Evolutionary conservation across 345 rosid genomes (phyloP).

Genomic region (Syzygium aqueum): DNA sequence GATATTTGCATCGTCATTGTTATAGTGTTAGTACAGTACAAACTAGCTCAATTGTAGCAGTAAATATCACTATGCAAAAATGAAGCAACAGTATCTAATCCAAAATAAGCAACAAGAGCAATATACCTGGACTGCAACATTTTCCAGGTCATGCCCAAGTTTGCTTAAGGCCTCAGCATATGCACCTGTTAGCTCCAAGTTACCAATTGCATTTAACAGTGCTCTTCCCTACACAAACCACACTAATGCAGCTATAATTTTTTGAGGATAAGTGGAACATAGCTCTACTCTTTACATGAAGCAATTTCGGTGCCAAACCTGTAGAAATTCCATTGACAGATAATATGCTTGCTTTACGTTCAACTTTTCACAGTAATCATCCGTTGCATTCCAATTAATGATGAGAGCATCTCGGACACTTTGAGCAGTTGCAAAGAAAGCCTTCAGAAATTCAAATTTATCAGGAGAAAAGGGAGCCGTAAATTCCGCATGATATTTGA

Average conservation of each 20-base stretch:
- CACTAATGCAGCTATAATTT: background rate
- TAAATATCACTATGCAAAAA: background rate
- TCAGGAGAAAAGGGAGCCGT: conserved; percentile 45
- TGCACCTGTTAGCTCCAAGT: conserved; percentile 43
- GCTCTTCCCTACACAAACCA: conserved; percentile 44
- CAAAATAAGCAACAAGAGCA: background rate
- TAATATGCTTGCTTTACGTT: conserved; percentile 52
- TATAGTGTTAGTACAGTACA: background rate
- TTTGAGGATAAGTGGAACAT: background rate
- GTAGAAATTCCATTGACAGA: conserved; percentile 52
- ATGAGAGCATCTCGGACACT: conserved; percentile 43
- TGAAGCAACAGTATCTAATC: background rate
- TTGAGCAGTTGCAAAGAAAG: conserved; percentile 40
- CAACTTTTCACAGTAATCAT: conserved; percentile 28
- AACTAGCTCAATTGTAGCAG: background rate
- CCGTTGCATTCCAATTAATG: conserved; percentile 49
- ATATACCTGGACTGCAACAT: conserved; percentile 30
- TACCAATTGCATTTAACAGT: conserved; percentile 51
- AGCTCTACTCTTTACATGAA: background rate
- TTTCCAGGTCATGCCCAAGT: conserved; percentile 35
- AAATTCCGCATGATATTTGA: conserved; percentile 49
- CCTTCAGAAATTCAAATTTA: conserved; percentile 42
- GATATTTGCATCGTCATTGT: background rate
- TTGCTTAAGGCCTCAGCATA: conserved; percentile 45
- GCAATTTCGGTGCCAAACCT: conserved; percentile 16